Evolutionary conservation across 129 eudicot genomes (phyloP).

Genomic region (Pittosporum tobira): DNA sequence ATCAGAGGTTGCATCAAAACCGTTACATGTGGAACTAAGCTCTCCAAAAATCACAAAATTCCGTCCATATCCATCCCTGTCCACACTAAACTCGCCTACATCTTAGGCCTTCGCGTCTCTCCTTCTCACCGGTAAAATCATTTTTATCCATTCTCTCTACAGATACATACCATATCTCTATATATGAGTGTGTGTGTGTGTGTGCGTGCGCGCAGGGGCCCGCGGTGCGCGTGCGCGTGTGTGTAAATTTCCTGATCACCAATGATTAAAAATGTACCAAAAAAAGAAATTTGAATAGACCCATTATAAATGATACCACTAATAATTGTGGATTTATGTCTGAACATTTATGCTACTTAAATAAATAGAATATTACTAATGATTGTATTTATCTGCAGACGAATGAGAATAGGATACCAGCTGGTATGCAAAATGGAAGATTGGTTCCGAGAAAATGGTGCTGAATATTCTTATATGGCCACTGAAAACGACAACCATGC

Average conservation of each 20-base stretch:
- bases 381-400: conserved; percentile 13
- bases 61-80: conserved; percentile 35
- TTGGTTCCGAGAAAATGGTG: conserved; percentile 53
- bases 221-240: too few relatives aligned
- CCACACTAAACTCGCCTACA: conserved; percentile 70
- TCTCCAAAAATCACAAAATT: conserved; percentile 3
- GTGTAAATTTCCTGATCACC: background rate
- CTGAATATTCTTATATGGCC: conserved; percentile 78
- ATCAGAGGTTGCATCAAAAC: conserved; percentile 74
- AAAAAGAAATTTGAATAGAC: background rate
- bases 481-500: conserved; percentile 72
- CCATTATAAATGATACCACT: background rate
- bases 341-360: too few relatives aligned
- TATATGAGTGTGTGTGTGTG: too few relatives aligned
- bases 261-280: conserved; percentile 13
- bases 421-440: conserved; percentile 36
- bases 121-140: conserved; percentile 39
- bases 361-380: too few relatives aligned
- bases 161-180: too few relatives aligned
- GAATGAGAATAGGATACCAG: conserved; percentile 41
- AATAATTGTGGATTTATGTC: background rate
- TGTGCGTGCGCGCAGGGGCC: too few relatives aligned
- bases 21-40: conserved; percentile 45
- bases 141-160: background rate
- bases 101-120: conserved; percentile 61